Evolutionary conservation across 2,329 filamentous ascomycete genomes (phyloP).

Genomic region (Orbilia blumenaviensis): DNA sequence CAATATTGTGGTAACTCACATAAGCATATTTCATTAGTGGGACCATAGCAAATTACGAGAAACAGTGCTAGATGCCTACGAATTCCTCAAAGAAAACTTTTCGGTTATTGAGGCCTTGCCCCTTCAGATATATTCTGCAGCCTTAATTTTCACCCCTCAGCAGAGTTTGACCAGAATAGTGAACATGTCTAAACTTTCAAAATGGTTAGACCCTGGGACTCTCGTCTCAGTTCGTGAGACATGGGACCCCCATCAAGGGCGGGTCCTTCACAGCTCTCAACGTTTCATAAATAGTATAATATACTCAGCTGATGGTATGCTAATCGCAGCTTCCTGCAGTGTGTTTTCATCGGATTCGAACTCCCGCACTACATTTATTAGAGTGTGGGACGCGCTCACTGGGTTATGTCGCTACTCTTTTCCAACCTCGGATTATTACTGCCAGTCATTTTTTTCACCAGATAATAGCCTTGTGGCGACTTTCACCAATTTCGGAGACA

Average conservation of each 20-base stretch:
- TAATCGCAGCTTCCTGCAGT: background rate
- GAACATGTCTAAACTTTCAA: background rate
- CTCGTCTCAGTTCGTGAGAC: background rate
- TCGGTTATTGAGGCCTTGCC: background rate
- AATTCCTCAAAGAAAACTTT: background rate
- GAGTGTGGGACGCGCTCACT: background rate
- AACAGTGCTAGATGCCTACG: background rate
- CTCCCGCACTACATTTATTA: background rate
- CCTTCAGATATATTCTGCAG: slow-evolving; percentile 13
- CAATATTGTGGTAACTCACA: background rate
- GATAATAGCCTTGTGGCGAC: background rate
- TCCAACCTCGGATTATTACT: background rate
- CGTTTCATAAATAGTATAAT: background rate
- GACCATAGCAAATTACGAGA: background rate
- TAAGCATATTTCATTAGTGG: background rate
- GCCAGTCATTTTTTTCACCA: background rate
- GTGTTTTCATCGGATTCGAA: too few species aligned
- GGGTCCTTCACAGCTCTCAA: background rate
- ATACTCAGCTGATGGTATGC: background rate
- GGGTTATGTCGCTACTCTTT: background rate
- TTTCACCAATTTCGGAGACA: background rate
- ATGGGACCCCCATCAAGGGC: background rate
- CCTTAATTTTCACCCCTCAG: background rate
- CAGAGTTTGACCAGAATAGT: background rate
- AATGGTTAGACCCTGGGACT: background rate